A percentile compares a stretch with the other conserved stretches of the same genome.
These are phyloP conservation scores for Leishmania martiniquensis DNA, from an alignment of 208 protist species.

Conservation along the genomic window DNA sequence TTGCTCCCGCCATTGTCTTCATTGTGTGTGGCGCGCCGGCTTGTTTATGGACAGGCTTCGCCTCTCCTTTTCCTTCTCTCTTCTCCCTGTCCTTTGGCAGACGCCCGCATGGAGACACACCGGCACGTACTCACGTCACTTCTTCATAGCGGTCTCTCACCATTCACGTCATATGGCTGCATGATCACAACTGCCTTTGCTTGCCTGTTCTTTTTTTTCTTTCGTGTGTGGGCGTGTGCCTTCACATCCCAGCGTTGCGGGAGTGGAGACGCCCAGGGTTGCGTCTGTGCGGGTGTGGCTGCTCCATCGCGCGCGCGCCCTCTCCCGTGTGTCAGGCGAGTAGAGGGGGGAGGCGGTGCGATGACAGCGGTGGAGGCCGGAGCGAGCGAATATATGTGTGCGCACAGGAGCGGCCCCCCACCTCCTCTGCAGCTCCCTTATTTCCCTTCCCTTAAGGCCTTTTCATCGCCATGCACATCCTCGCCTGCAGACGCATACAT, in stretches of 20 bases:
- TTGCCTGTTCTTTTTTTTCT: neutral
- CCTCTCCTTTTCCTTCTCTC: neutral
- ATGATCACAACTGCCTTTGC: neutral
- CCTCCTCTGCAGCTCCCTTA: too few species aligned
- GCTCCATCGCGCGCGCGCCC: neutral
- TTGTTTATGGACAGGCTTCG: neutral
- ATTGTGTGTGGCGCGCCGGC: neutral
- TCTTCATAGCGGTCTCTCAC: neutral
- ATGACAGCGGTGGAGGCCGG: neutral
- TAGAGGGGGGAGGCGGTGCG: neutral
- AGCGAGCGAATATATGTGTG: neutral
- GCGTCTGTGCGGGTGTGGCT: neutral
- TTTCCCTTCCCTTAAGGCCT: neutral
- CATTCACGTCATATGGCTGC: neutral
- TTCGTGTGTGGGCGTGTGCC: neutral
- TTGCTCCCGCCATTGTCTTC: neutral
- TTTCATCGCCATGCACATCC: neutral
- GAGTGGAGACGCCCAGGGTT: too few species aligned
- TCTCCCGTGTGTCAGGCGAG: neutral
- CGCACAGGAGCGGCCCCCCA: neutral
- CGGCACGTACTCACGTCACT: neutral
- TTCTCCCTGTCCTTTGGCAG: neutral
- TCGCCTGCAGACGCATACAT: constrained; percentile 9
- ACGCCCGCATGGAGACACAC: neutral
- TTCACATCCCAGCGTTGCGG: too few species aligned